Evolutionary conservation across 345 rosid species (phyloP).

Genomic region (Microthlaspi erraticum): DNA sequence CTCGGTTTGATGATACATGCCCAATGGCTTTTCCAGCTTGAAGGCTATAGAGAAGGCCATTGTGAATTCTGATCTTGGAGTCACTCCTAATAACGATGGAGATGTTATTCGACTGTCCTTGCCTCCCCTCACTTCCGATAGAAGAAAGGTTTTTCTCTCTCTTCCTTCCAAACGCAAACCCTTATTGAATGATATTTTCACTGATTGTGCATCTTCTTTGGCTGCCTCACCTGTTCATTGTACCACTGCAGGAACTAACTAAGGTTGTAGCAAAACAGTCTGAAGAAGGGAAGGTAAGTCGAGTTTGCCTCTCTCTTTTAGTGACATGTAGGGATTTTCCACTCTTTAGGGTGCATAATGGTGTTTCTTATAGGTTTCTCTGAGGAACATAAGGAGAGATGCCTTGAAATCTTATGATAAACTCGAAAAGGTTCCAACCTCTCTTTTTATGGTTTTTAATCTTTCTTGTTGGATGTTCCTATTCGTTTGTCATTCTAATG

Average conservation of each 20-base stretch:
- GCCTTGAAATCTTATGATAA: slow-evolving; percentile 88
- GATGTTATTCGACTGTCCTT: slow-evolving; percentile 81
- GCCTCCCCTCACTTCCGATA: slow-evolving; percentile 87
- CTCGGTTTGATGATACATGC: slow-evolving; percentile 8
- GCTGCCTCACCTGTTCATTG: slow-evolving; percentile 7
- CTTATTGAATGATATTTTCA: too few species aligned
- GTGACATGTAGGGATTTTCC: not conserved
- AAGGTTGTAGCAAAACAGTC: slow-evolving; percentile 89
- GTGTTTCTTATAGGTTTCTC: slow-evolving; percentile 60
- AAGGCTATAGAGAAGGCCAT: slow-evolving; percentile 95
- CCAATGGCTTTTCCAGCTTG: slow-evolving; percentile 53
- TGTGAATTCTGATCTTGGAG: slow-evolving; percentile 79
- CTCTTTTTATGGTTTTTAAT: not conserved
- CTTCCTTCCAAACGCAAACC: too few species aligned
- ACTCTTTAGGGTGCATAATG: not conserved
- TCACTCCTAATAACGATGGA: slow-evolving; percentile 94
- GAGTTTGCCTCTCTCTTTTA: slow-evolving; percentile 24
- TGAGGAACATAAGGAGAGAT: slow-evolving; percentile 95
- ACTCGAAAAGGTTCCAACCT: slow-evolving; percentile 83
- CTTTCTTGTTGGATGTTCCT: slow-evolving; percentile 20
- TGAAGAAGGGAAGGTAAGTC: slow-evolving; percentile 89
- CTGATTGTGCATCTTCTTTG: not conserved
- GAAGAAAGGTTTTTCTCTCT: slow-evolving; percentile 77
- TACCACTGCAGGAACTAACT: slow-evolving; percentile 67
- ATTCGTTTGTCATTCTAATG: not conserved